These are phyloP conservation scores for Trichosporon faecale DNA, from an alignment of 1,284 basidiomycete species.

Conservation along the genomic window DNA sequence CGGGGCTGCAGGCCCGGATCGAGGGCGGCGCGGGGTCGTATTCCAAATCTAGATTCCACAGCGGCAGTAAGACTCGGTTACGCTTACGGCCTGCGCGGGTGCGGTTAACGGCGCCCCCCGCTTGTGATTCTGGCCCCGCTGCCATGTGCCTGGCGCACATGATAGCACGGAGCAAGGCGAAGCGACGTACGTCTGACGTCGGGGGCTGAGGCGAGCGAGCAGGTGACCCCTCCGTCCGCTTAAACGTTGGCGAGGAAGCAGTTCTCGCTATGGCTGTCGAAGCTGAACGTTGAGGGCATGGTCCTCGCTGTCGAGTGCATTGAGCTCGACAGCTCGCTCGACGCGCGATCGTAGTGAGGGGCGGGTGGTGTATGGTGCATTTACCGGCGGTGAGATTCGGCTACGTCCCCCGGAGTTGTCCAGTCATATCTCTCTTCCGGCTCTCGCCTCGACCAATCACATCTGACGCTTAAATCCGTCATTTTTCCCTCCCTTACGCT, in stretches of 20 bases:
- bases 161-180: neutral
- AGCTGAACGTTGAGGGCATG: too few relatives aligned
- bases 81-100: too few relatives aligned
- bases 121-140: neutral
- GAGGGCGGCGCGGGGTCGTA: neutral
- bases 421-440: neutral
- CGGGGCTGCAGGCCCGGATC: neutral
- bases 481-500: neutral
- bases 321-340: neutral
- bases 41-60: neutral
- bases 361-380: neutral
- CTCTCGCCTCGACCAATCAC: neutral
- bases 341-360: too few relatives aligned
- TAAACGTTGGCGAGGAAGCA: too few relatives aligned
- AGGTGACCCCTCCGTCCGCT: neutral
- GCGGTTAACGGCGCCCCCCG: neutral
- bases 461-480: neutral
- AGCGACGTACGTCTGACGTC: constrained; percentile 1
- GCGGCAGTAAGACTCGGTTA: neutral
- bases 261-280: too few relatives aligned
- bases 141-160: neutral
- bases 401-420: neutral
- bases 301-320: neutral
- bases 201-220: neutral
- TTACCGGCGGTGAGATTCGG: neutral